Evolutionary conservation across 768 basidiomycete species (phyloP), one percentile per base, ranked within the genome.

Genomic region (Coprinopsis strossmayeri): DNA sequence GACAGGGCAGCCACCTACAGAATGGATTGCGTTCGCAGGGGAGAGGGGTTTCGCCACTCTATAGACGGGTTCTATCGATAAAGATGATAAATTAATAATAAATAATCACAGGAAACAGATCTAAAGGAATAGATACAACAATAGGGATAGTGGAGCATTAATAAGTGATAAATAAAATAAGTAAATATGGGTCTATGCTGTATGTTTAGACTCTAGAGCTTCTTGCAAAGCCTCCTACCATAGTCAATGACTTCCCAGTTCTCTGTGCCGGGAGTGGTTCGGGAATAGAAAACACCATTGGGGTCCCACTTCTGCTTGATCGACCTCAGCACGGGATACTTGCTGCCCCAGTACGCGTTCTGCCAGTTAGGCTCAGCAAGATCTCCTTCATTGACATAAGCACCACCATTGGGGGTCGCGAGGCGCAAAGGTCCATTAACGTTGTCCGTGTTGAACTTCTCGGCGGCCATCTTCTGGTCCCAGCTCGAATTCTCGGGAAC

Each of bases 311-410:
- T 27, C 35, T 38, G 7, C 26, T 48, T 48, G 11, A 48, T 17
- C 17, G 12, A 18, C 3, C 26, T 32, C 10, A 52, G 38, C 7
- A 45, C 20, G 9, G 35, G 32, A 32, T 53, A 53, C 30, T 53
- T 53, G 2, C 34, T 39, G 24, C 53, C 53, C 53, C 53, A 54
- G 28, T 50, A 54, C 17, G 38, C 46, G 13, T 18, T 34, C 46
- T 54, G 53, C 53, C 53, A 54, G 34, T 50, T 54, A 5, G 53
- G 49, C 37, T 54, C 53, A 5, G 46, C 49, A 7, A 50, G 49
- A 18, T 54, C 43, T 10, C 37, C 28, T 18, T 39, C 54, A 23
- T 52, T 49, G 15, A 52, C 50, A 38, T 52, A 52, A 18, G 47
- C 46, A 24, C 35, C 48, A 1, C 52, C 52, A 28, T 45, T 46